phyloP scores from a whole-genome alignment of 352 stramenopile genomes.

The Pythium insidiosum region DNA sequence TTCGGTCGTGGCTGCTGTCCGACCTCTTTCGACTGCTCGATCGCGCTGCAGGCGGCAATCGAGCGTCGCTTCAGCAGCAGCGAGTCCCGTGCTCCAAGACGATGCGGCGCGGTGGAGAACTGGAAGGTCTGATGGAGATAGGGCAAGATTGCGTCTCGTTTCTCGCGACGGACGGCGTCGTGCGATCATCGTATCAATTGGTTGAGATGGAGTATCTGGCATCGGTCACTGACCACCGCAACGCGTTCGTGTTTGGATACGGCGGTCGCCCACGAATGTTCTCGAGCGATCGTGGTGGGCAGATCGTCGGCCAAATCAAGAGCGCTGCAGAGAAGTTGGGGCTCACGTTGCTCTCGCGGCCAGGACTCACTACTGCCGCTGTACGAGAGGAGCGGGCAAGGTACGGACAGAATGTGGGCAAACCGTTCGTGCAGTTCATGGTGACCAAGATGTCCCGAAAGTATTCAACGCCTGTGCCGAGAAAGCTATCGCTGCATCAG shows the following conservation, averaged over 20 bases:
- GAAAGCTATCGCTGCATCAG: conserved; percentile 59
- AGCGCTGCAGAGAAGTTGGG: conserved; percentile 48
- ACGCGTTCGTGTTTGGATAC: conserved; percentile 64
- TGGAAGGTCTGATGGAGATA: conserved; percentile 49
- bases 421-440: conserved; percentile 64
- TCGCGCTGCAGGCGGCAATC: conserved; percentile 17
- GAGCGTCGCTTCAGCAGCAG: conserved; percentile 16
- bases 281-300: conserved; percentile 46
- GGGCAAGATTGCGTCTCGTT: conserved; percentile 50
- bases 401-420: conserved; percentile 36
- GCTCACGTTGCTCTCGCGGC: conserved; percentile 31
- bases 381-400: conserved; percentile 35
- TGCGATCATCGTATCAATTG: conserved; percentile 75
- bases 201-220: conserved; percentile 76
- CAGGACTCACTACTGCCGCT: conserved; percentile 25
- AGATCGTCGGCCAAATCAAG: conserved; percentile 50
- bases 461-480: conserved; percentile 32
- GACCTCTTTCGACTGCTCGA: conserved; percentile 71
- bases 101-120: conserved; percentile 30
- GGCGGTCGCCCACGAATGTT: conserved; percentile 59
- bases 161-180: conserved; percentile 21
- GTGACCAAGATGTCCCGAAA: conserved; percentile 66
- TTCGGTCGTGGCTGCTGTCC: conserved; percentile 64
- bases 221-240: conserved; percentile 34
- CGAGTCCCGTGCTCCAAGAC: conserved; percentile 62